phyloP scores from a whole-genome alignment of 2,329 filamentous ascomycete species.

The Acrocalymma vagum region DNA sequence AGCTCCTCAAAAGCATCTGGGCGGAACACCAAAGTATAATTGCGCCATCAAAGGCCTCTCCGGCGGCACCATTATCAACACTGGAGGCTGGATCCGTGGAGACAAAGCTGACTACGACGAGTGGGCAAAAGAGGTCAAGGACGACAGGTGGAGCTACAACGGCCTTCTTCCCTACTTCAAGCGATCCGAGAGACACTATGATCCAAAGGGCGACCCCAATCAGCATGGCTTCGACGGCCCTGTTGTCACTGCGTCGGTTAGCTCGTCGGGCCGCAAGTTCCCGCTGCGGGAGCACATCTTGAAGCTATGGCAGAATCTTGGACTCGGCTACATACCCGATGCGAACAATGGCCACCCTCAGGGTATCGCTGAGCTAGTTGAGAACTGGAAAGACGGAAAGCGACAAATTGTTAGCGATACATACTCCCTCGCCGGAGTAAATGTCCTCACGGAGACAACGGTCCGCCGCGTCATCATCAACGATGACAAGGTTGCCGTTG shows the following conservation, averaged over 20 bases:
- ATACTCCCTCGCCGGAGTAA: constrained; percentile 20
- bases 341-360: constrained; percentile 28
- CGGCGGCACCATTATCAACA: constrained; percentile 39
- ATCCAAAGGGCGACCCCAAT: constrained; percentile 21
- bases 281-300: constrained; percentile 23
- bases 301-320: constrained; percentile 22
- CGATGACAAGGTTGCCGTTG: constrained; percentile 19
- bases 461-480: constrained; percentile 19
- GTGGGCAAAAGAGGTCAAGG: constrained; percentile 32
- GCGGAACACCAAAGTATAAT: constrained; percentile 33
- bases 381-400: constrained; percentile 32
- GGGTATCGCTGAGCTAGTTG: constrained; percentile 29
- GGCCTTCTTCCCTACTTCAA: constrained; percentile 39
- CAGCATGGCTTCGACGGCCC: constrained; percentile 37
- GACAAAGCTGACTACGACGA: constrained; percentile 34
- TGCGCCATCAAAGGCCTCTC: constrained; percentile 36
- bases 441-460: constrained; percentile 20
- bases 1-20: constrained; percentile 37
- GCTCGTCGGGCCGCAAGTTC: constrained; percentile 23
- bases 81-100: constrained; percentile 34
- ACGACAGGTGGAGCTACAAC: constrained; percentile 36
- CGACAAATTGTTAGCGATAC: constrained; percentile 22
- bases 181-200: constrained; percentile 29
- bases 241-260: constrained; percentile 26
- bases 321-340: constrained; percentile 19